Evolutionary conservation across 495 filamentous ascomycete genomes (phyloP), one percentile per base, ranked within the genome.

Genomic region (Penicillium verhagenii): DNA sequence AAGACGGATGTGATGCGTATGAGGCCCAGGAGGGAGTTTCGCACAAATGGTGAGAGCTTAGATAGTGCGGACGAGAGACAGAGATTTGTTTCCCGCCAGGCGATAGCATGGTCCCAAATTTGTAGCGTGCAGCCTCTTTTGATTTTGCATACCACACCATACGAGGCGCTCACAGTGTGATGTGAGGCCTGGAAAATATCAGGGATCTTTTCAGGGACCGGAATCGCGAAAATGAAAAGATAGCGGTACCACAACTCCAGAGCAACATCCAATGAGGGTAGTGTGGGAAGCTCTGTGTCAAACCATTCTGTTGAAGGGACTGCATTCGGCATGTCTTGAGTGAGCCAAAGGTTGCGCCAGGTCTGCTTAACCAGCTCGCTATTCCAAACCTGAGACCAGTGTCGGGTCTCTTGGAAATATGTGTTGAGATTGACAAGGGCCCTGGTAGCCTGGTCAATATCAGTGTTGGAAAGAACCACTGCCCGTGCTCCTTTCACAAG

Each of bases 41-140:
- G 75, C 43, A 84, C 77, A 46, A 85, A 85, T 0, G 83, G 79
- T 2, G 80, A 72, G 18, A 84, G 74, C 38, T 78, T 79, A 68
- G 78, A 85, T 14, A 85, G 69, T 13, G 80, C 83, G 26, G 83
- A 85, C 2, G 80, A 83, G 6, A 85, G 70, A 52, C 81, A 84
- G 6, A 83, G 72, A 52, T 82, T 85, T 14, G 78, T 82, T 61
- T 88, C 84, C 57, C 84, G 71, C 82, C 81, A 88, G 40, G 75
- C 77, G 54, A 88, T 88, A 44, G 82, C 82, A 56, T 88, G 84
- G 54, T 88, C 84, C 84, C 84, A 88, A 53, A 88, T 83, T 54
- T 85, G 82, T 37, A 86, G 71, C 1, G 80, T 85, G 51, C 79
- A 82, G 31, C 77, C 76, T 14, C 82, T 73, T 61, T 82, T 83